Conservation (phyloP, 2,329 filamentous ascomycete species). For the Cladophialophora carrionii region DNA sequence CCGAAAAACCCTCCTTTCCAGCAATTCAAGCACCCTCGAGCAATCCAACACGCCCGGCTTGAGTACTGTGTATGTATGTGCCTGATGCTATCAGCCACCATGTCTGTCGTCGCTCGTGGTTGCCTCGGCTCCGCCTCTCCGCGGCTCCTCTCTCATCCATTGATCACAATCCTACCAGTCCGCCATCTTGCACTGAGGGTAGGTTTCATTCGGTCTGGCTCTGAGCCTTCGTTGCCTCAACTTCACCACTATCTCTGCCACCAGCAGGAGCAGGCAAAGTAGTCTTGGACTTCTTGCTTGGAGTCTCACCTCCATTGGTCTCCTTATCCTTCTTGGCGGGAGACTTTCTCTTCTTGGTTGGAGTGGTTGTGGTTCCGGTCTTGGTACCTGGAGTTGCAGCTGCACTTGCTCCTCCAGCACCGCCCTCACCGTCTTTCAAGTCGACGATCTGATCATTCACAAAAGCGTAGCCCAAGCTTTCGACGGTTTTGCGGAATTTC, state of each 20-base stretch:
- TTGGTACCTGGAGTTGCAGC: not conserved
- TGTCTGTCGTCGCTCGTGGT: not conserved
- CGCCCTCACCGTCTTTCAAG: not conserved
- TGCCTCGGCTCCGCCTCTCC: not conserved
- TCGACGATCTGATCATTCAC: not conserved
- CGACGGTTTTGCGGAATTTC: not conserved
- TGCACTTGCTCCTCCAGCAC: not conserved
- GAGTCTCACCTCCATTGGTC: not conserved
- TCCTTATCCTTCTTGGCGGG: not conserved
- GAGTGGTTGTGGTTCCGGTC: not conserved
- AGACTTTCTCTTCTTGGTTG: constrained; percentile 3
- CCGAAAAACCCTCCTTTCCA: not conserved
- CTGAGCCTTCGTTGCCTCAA: not conserved
- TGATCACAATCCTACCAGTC: not conserved
- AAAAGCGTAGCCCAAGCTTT: not conserved
- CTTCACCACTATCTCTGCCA: not conserved
- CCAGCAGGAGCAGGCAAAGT: not conserved
- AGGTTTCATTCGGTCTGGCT: not conserved
- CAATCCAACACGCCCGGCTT: not conserved
- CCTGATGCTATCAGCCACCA: not conserved
- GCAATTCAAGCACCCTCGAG: not conserved
- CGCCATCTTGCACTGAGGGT: not conserved
- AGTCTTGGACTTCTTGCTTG: constrained; percentile 1
- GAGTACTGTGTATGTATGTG: not conserved
- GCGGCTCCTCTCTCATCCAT: not conserved